phyloP scores from a whole-genome alignment of 139 green algal genomes.

The Chlorella vulgaris region DNA sequence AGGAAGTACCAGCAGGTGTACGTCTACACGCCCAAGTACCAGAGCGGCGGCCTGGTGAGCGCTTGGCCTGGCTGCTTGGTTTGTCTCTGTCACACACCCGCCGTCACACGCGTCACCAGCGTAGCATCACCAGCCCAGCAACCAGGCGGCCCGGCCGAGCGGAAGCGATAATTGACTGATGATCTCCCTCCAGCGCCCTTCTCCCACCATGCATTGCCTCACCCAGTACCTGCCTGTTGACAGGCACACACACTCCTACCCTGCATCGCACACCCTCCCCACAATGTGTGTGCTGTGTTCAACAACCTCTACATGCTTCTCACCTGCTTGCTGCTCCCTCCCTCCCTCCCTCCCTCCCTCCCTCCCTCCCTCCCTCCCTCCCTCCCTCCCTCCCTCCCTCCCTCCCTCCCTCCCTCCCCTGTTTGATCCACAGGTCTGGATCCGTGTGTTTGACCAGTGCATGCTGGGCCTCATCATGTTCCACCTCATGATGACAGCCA shows the following conservation, averaged over 20 bases:
- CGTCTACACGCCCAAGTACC: constrained; percentile 38
- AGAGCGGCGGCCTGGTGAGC: constrained; percentile 49
- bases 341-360: no score
- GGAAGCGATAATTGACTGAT: no score
- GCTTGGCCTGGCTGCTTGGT: not conserved
- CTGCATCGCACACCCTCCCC: no score
- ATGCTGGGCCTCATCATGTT: constrained; percentile 67
- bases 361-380: no score
- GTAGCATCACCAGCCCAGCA: not conserved
- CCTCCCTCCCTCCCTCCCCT: not conserved
- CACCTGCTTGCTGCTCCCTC: no score
- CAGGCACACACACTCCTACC: no score
- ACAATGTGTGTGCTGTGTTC: no score
- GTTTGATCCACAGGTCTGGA: constrained; percentile 39
- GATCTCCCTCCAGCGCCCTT: no score
- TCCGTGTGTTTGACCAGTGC: constrained; percentile 66
- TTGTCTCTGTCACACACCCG: not conserved
- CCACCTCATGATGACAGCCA: constrained; percentile 68
- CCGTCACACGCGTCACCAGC: not conserved
- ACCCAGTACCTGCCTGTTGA: no score
- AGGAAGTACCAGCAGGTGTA: constrained; percentile 56
- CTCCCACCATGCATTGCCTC: no score
- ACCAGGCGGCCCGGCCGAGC: no score
- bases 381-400: not conserved
- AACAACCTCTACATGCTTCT: no score